Base-by-base conservation (phyloP, 306 rosid species). In the Cucumis cinereus region DNA sequence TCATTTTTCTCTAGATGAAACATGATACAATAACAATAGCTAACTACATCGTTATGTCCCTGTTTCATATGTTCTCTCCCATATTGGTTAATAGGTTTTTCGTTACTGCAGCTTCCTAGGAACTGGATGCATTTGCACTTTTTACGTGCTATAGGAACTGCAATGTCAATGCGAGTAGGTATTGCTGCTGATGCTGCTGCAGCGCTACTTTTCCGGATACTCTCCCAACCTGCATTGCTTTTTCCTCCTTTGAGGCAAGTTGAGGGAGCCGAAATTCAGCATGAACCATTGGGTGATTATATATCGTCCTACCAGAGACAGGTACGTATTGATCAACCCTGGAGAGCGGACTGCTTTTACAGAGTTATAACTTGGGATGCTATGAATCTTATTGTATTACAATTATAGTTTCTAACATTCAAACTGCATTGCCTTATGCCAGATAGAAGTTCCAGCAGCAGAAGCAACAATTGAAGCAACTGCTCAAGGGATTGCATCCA, bases 101-200 rank as follows among this genome's bases (percentile, higher is more conserved):
- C 45, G 7, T 52, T 26, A 26, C 57, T 84, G 81, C 83, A 94
- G 98, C 98, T 94, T 86, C 98, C 98, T 59, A 88, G 96, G 84
- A 94, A 91, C 86, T 94, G 98, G 98, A 87, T 94, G 97, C 98
- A 94, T 82, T 84, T 94, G 84, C 98, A 94, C 85, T 94, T 94
- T 90, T 85, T 94, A 84, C 98, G 97, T 20, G 98, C 98, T 59
- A 94, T 94, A 71, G 98, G 98, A 86, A 94, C 93, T 58, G 98
- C 98, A 77, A 94, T 94, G 97, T 94, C 98, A 77, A 94, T 94
- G 98, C 85, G 98, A 83, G 97, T 89, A 43, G 96, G 96, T 38
- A 90, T 94, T 85, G 96, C 97, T 30, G 97, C 98, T 62, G 98
- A 94, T 83, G 96, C 98, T 50, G 98, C 98, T 45, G 98, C 98